Evolutionary conservation across 2,329 filamentous ascomycete genomes (phyloP).

Genomic region (Microcyclosporella mali): DNA sequence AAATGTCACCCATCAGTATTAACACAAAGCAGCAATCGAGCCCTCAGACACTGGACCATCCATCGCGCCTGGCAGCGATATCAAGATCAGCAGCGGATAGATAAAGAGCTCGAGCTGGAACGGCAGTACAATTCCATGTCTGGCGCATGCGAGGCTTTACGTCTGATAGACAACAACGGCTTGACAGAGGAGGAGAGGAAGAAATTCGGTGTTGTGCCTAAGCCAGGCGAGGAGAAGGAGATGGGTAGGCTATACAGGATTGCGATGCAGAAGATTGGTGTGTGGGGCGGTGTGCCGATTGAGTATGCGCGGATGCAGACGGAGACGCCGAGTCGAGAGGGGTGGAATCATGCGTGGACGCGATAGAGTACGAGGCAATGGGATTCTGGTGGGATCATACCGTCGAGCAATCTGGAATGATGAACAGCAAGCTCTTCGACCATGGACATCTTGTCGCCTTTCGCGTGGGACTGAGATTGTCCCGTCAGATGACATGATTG

Average conservation of each 20-base stretch:
- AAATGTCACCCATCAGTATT: no score
- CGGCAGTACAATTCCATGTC: slow-evolving; percentile 77
- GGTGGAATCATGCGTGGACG: slow-evolving; percentile 96
- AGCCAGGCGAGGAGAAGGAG: slow-evolving; percentile 35
- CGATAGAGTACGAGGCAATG: slow-evolving; percentile 35
- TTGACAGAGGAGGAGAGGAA: slow-evolving; percentile 29
- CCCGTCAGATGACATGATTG: no score
- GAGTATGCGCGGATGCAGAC: slow-evolving; percentile 85
- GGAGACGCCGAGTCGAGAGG: slow-evolving; percentile 67
- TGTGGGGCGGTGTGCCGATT: slow-evolving; percentile 78
- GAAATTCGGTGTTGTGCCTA: slow-evolving; percentile 23
- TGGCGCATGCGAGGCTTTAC: slow-evolving; percentile 76
- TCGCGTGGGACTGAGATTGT: no score
- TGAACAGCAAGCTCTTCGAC: no score
- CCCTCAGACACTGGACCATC: slow-evolving; percentile 96
- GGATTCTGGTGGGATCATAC: no score
- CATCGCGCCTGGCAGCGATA: slow-evolving; percentile 90
- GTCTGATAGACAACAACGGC: slow-evolving; percentile 44
- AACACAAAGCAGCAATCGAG: slow-evolving; percentile 49
- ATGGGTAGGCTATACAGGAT: slow-evolving; percentile 74
- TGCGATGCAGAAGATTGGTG: slow-evolving; percentile 83
- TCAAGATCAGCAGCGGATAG: slow-evolving; percentile 60
- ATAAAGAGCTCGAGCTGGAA: slow-evolving; percentile 64
- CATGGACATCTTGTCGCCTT: no score
- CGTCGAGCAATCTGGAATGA: no score